Percentiles rank a stretch among this genome's conserved stretches.
Evolutionary conservation across 352 stramenopile species (phyloP).

Genomic region (Phytophthora meadii): DNA sequence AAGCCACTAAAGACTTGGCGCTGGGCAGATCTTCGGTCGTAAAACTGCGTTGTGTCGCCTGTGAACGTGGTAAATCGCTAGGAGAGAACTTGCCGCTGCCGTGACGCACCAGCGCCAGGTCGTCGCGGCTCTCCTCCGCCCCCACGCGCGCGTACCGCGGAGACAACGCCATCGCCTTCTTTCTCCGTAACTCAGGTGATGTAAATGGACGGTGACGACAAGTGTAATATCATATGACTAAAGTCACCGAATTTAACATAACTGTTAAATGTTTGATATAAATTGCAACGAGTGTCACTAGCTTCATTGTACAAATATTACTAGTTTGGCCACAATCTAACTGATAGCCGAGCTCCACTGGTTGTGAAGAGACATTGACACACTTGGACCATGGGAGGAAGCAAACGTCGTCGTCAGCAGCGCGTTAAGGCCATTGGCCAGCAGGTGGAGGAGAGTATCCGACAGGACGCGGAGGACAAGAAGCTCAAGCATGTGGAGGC

Average conservation of each 20-base stretch:
- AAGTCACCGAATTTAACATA: background rate
- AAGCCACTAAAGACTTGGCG: conserved; percentile 54
- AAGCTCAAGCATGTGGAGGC: conserved; percentile 78
- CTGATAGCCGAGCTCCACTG: conserved; percentile 7
- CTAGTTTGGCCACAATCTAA: background rate
- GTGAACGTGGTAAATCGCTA: background rate
- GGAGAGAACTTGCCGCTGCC: conserved; percentile 59
- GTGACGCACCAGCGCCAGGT: conserved; percentile 52
- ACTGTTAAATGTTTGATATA: background rate
- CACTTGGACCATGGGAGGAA: conserved; percentile 45
- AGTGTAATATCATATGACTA: no score
- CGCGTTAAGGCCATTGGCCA: conserved; percentile 70
- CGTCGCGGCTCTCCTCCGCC: conserved; percentile 52
- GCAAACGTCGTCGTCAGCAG: conserved; percentile 65
- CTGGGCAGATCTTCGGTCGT: conserved; percentile 80
- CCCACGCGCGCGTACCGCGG: conserved; percentile 33
- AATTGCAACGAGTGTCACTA: no score
- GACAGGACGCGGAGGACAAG: conserved; percentile 77
- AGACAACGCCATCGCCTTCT: conserved; percentile 19
- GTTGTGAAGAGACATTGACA: conserved; percentile 32
- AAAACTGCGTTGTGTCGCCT: conserved; percentile 65
- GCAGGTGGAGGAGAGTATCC: conserved; percentile 81
- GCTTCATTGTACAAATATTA: background rate
- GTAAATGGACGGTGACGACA: background rate
- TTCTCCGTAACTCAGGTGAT: conserved; percentile 18